Percentiles rank a stretch among this genome's conserved stretches.
These are phyloP conservation scores for Pelargonium nanum DNA, from an alignment of 345 rosid species.

Conservation along the genomic window DNA sequence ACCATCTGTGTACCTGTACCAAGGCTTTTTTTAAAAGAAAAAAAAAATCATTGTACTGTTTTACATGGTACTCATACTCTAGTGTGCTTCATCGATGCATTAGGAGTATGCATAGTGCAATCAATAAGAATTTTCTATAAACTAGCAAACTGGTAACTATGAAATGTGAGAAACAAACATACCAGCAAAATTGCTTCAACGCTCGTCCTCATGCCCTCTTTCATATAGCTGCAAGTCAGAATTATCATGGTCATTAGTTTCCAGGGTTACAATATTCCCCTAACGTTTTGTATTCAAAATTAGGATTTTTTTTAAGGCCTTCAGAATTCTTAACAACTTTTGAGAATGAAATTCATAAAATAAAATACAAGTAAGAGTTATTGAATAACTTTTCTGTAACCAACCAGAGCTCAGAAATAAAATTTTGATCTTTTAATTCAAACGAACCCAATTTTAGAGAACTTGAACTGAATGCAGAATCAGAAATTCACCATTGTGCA, in stretches of 20 bases:
- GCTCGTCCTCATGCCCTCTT: slow-evolving; percentile 96
- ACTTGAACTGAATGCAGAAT: not conserved
- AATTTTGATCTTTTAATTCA: not conserved
- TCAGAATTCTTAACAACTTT: not conserved
- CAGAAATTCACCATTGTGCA: not conserved
- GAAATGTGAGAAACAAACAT: slow-evolving; percentile 9
- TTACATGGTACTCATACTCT: too few relatives aligned
- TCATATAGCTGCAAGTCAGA: slow-evolving; percentile 57
- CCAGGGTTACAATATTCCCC: not conserved
- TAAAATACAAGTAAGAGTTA: not conserved
- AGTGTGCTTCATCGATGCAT: too few relatives aligned
- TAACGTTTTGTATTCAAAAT: not conserved
- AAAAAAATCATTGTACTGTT: too few relatives aligned
- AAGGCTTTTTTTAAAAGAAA: too few relatives aligned
- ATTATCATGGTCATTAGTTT: not conserved
- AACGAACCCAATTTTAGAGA: not conserved
- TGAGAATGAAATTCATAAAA: too few relatives aligned
- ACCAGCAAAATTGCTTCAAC: slow-evolving; percentile 95
- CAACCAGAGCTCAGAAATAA: not conserved
- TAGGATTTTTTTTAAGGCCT: not conserved
- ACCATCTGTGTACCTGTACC: too few relatives aligned
- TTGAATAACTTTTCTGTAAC: not conserved
- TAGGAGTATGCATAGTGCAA: not conserved
- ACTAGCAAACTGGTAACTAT: not conserved
- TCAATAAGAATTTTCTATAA: not conserved